Base-by-base conservation (phyloP, 805 yeast genomes). In the Candida ortonii region DNA sequence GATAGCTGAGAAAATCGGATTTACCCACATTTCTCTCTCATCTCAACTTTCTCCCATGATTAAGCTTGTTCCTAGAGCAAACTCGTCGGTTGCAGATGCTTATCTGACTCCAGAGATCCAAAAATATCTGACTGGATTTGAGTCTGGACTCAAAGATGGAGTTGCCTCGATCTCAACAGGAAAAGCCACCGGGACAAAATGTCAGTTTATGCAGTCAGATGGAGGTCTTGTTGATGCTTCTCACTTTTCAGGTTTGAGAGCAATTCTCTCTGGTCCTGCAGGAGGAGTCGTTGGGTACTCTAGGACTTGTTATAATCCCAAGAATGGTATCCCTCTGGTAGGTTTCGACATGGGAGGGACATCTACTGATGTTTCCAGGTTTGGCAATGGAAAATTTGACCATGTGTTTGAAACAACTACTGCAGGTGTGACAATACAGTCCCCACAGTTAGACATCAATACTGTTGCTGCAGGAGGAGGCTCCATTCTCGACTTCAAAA, bases 261-360 rank as follows among this genome's bases (percentile, higher is more conserved):
- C 97, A 3, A 84, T 90, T 30, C 62, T 90, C 22, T 86, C 96
- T 1, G 97, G 97, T 2, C 97, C 97, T 3, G 97, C 97, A 7
- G 97, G 97, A 23, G 97, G 97, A 31, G 95, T 90, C 39, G 96
- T 90, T 21, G 97, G 97, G 0, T 85, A 78, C 49, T 85, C 96
- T 0, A 71, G 76, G 33, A 89, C 97, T 0, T 84, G 95, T 42
- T 86, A 70, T 54, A 69, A 76, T 41, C 59, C 63, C 1, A 50
- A 61, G n/a, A 71, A 72, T 36, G 60, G 62, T 9, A 69, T 71
- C 16, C 88, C 95, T 0, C 66, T 83, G 29, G 73, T 85, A 37
- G 94, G 93, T 0, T 83, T 85, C 47, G 95, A 85, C 58, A 84
- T 85, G 89, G 95, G 95, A 31, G 95, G 95, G 30, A 85, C 95